Base-by-base conservation (phyloP, 176 grass and related monocot genomes). In the Lolium perenne region DNA sequence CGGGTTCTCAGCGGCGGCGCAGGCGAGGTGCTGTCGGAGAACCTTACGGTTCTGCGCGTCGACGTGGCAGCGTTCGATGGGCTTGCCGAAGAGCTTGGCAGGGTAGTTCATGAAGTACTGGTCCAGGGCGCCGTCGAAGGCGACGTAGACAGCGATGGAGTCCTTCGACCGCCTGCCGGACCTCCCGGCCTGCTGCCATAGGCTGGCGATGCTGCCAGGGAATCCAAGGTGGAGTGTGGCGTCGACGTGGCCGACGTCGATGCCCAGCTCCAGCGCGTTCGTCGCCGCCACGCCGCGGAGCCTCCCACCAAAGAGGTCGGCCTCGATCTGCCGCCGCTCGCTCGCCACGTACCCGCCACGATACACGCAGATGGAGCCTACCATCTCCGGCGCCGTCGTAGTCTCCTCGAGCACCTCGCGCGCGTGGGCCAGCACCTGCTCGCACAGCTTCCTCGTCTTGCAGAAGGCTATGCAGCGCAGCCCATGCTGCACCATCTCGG, bases 391-490 rank as follows among this genome's bases (percentile, higher is more conserved):
- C 10, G 86, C n/a, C 10, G 41, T 12, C 20, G 41, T 45, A 0
- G 80, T 75, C 65, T 84, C 80, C 9, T 89, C 62, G 12, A 97
- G 89, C 40, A 97, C 2, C 20, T 72, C 70, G 41, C 70, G 41
- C 11, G 41, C 70, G 20, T 45, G 41, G 0, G 70, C n/a, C 20
- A 94, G 80, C 61, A 91, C 90, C 25, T 80, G 21, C 82, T 97
- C 92, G 54, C 94, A 89, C 6, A 97, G 54, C 79, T 92, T 94
- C 72, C 88, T 89, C 9, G 92, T 92, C 70, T 97, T 97, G 71
- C 94, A 97, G 76, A 97, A 97, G 0, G 94, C 94, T 38, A 92
- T 97, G 84, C 90, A 91, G 6, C 90, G 90, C 23, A 97, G 94
- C 12, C 94, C 71, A 79, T 94, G 92, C 86, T 90, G 94, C 54